Evolutionary conservation across 352 stramenopile species (phyloP), one percentile per base, ranked within the genome.

Genomic region (Phytophthora foliorum): DNA sequence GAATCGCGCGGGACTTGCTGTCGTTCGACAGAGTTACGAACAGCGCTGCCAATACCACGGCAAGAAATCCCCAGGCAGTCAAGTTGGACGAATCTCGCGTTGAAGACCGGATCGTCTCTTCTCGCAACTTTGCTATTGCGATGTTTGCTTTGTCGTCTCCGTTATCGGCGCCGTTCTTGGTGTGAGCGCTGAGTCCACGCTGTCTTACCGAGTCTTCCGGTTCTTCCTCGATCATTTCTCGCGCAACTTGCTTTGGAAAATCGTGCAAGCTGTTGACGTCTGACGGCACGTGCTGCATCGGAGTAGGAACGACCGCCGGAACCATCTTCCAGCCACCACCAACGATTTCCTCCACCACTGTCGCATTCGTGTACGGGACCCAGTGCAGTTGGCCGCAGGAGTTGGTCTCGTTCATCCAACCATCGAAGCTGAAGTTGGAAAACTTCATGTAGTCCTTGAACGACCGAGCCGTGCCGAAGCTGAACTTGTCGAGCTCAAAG

Each of bases 1-100:
- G 81, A 42, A 91, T 84, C 6, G 69, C 62, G 8, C 62, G 54
- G 16, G 82, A 92, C 27, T 81, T 70, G 10, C 59, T 45, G 63
- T 92, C 84, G 54, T 87, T 94, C 41, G 86, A 92, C 31, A 85
- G 74, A 38, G 72, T 67, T 16, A 92, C 78, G 31, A 94, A 84
- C 4, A 87, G 22, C 19, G 78, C 75, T 1, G 32, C 51, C 4
- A 73, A 48, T 0, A 89, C 62, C 4, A 86, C 69, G 1, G 81
- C 38, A 9, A 90, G 21, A 21, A 92, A 65, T 14, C 89, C 45
- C 65, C 82, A 74, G 27, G 88, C 59, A 29, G 73, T 67, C 22
- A 70, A 54, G 32, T 67, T 76, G 27, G 64, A 72, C 5, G 57
- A 39, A 2, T 46, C 57, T 31, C 41, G 53, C 53, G 63, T 65